Percentiles rank a stretch among this genome's conserved stretches.
These are phyloP conservation scores for Pyrus betulifolia DNA, from an alignment of 306 rosid species.

Conservation along the genomic window DNA sequence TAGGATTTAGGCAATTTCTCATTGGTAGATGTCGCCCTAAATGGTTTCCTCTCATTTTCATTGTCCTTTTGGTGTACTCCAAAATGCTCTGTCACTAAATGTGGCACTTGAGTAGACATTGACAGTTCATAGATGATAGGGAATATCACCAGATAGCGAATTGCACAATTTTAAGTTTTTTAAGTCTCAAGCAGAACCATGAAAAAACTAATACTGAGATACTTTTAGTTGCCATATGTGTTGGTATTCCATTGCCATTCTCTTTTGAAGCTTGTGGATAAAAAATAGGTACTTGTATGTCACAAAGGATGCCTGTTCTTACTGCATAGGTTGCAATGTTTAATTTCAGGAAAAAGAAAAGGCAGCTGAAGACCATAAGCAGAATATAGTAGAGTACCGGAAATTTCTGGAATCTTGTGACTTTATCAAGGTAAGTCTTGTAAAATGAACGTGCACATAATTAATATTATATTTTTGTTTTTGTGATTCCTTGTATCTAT, in stretches of 20 bases:
- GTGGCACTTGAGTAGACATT: background rate
- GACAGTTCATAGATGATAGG: background rate
- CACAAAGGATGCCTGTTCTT: background rate
- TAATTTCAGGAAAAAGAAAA: slow-evolving; percentile 74
- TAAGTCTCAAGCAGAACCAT: background rate
- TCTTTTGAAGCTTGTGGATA: background rate
- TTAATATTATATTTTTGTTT: background rate
- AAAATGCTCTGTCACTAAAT: background rate
- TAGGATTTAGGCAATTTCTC: background rate
- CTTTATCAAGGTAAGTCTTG: slow-evolving; percentile 60
- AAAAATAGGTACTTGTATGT: background rate
- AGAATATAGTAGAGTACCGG: slow-evolving; percentile 63
- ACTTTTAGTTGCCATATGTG: background rate
- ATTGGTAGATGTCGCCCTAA: background rate
- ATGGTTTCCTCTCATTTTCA: background rate
- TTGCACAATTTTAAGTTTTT: background rate
- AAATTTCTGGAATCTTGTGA: slow-evolving; percentile 81
- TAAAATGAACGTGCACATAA: background rate
- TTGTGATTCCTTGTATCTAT: slow-evolving; percentile 16
- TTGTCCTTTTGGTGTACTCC: background rate
- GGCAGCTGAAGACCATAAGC: slow-evolving; percentile 78
- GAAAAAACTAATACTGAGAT: background rate
- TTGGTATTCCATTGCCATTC: background rate
- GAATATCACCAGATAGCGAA: background rate
- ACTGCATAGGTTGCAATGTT: slow-evolving; percentile 4